Conservation (phyloP, 192 early-diverging fungal genomes). For the Cetraspora pellucida region DNA sequence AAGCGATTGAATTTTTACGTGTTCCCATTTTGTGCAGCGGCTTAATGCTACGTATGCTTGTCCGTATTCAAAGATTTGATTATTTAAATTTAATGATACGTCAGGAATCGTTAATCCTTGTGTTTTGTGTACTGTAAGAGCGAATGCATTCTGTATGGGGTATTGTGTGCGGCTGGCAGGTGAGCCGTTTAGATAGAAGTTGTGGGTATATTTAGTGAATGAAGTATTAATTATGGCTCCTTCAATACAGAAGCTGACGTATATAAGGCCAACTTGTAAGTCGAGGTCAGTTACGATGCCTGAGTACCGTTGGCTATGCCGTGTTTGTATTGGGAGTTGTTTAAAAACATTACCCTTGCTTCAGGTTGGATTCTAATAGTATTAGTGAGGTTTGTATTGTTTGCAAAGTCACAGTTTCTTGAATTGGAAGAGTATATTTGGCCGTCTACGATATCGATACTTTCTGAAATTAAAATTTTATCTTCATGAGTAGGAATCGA, state of each 20-base stretch:
- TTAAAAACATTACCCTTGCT: background rate
- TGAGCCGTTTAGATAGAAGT: background rate
- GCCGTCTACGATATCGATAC: background rate
- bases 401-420: background rate
- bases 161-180: background rate
- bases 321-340: background rate
- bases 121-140: conserved; percentile 27
- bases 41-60: conserved; percentile 20
- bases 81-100: background rate
- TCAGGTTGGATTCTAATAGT: background rate
- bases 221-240: background rate
- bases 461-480: conserved; percentile 1
- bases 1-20: background rate
- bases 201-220: background rate
- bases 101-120: conserved; percentile 15
- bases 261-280: background rate
- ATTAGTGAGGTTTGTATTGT: background rate
- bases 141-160: conserved; percentile 22
- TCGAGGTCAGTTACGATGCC: background rate
- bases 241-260: background rate
- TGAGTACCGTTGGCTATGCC: conserved; percentile 4
- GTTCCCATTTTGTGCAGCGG: background rate
- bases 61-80: background rate
- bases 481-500: background rate
- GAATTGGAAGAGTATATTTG: too few relatives aligned